These are phyloP conservation scores for Yamadazyma scolyti DNA, from an alignment of 805 yeast species.

Conservation along the genomic window DNA sequence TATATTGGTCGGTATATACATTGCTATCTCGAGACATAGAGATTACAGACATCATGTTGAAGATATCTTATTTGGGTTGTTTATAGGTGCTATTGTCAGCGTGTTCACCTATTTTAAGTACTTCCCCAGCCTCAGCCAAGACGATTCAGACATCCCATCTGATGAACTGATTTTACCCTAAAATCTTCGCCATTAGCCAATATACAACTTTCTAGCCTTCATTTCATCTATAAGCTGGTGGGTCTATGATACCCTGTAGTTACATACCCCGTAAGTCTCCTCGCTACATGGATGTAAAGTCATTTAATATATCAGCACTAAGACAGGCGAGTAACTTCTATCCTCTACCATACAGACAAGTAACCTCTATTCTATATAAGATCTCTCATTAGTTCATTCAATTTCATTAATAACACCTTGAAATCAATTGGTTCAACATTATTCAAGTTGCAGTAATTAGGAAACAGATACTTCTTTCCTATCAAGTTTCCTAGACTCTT, in stretches of 20 bases:
- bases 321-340: no score
- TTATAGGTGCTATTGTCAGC: constrained; percentile 21
- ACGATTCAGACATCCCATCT: constrained; percentile 6
- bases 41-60: constrained; percentile 36
- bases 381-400: constrained; percentile 3
- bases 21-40: constrained; percentile 29
- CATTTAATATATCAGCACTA: no score
- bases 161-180: constrained; percentile 2
- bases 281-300: no score
- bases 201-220: not conserved
- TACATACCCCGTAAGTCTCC: no score
- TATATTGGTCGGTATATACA: constrained; percentile 24
- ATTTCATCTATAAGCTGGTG: no score
- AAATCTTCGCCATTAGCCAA: no score
- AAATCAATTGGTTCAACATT: constrained; percentile 10
- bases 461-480: constrained; percentile 9
- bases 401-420: constrained; percentile 5
- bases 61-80: constrained; percentile 26
- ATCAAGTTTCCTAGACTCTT: constrained; percentile 11
- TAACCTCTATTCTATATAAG: no score
- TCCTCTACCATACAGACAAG: no score
- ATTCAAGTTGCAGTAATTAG: constrained; percentile 11
- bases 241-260: no score
- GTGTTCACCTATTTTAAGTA: constrained; percentile 9
- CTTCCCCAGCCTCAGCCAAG: constrained; percentile 7